phyloP scores from a whole-genome alignment of 2,329 filamentous ascomycete species.

The Aspergillus sp. region DNA sequence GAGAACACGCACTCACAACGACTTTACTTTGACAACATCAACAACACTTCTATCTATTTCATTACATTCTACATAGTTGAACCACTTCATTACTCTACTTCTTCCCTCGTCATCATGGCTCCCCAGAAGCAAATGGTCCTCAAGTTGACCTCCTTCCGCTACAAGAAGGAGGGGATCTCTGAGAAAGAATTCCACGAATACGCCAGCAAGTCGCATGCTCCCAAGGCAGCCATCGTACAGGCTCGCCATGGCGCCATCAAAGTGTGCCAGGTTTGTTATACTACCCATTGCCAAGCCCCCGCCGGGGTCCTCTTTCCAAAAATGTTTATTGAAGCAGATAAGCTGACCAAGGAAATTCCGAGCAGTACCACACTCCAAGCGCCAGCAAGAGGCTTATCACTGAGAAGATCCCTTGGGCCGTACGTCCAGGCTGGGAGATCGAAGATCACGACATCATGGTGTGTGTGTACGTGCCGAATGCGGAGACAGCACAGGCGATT shows the following conservation, averaged over 20 bases:
- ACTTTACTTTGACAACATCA: no score
- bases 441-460: constrained; percentile 5
- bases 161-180: constrained; percentile 2
- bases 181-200: constrained; percentile 7
- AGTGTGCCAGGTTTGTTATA: neutral
- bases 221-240: neutral
- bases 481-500: constrained; percentile 1
- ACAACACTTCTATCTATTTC: no score
- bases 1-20: no score
- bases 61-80: no score
- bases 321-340: no score
- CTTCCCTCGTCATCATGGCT: neutral
- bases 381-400: neutral
- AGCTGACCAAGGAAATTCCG: no score
- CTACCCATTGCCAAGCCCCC: neutral
- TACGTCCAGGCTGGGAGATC: neutral
- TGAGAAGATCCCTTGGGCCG: constrained; percentile 3
- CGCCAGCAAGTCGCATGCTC: neutral
- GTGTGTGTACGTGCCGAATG: neutral
- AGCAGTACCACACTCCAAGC: neutral
- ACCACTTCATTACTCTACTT: no score
- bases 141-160: constrained; percentile 3
- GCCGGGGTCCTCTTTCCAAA: no score
- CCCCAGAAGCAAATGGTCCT: constrained; percentile 4
- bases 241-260: constrained; percentile 4